These are phyloP conservation scores for Thielaviopsis musarum DNA, from an alignment of 2,329 filamentous ascomycete species.

Conservation along the genomic window DNA sequence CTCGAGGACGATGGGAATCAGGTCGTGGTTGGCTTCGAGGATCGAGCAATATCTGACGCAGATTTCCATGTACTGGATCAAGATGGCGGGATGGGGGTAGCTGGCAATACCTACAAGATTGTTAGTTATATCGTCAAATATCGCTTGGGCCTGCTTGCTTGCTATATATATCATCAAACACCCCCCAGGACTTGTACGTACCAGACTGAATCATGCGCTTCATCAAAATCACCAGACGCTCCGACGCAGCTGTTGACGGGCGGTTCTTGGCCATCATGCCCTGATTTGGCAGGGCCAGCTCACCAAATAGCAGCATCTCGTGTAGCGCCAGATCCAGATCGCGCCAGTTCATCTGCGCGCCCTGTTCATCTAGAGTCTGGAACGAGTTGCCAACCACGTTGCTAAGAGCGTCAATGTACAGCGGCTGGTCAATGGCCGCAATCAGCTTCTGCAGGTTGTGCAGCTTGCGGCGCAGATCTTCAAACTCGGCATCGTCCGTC, in stretches of 20 bases:
- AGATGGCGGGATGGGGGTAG: constrained; percentile 78
- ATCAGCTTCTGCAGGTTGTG: constrained; percentile 87
- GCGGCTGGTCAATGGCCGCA: constrained; percentile 68
- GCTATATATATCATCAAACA: no score
- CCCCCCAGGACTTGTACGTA: constrained; percentile 20
- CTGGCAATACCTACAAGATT: constrained; percentile 51
- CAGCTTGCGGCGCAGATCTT: constrained; percentile 78
- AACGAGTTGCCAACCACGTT: constrained; percentile 81
- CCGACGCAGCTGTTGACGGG: constrained; percentile 61
- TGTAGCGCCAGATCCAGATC: constrained; percentile 86
- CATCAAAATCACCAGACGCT: constrained; percentile 83
- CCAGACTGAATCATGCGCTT: constrained; percentile 84
- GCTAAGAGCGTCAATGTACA: constrained; percentile 80
- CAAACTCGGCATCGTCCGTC: constrained; percentile 93
- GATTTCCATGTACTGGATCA: constrained; percentile 96
- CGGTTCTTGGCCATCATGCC: constrained; percentile 75
- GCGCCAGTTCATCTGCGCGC: constrained; percentile 72
- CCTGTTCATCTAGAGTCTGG: constrained; percentile 56
- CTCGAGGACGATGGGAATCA: constrained; percentile 75
- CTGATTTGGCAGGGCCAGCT: constrained; percentile 76
- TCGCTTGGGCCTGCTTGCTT: not conserved
- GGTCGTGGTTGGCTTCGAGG: constrained; percentile 68
- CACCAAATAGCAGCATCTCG: constrained; percentile 92
- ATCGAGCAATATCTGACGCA: constrained; percentile 87
- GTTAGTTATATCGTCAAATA: not conserved